Evolutionary conservation across 2,329 filamentous ascomycete species (phyloP).

Genomic region (Paracoccidioides lutzii): DNA sequence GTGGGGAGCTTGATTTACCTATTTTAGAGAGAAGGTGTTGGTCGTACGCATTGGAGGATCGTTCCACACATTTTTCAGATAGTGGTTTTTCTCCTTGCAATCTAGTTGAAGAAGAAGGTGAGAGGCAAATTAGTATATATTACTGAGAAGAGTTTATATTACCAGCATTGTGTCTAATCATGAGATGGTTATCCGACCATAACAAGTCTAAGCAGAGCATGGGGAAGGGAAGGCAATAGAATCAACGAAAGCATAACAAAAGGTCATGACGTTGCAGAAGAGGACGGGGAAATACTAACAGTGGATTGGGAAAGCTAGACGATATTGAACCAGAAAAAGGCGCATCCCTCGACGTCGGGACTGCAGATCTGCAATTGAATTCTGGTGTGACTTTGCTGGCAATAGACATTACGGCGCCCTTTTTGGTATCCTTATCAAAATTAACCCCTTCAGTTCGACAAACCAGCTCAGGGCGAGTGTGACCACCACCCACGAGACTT

Average conservation of each 20-base stretch:
- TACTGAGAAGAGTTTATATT: background rate
- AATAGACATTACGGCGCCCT: conserved; percentile 3
- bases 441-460: conserved; percentile 16
- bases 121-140: conserved; percentile 1
- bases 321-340: conserved; percentile 3
- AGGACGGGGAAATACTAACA: conserved; percentile 5
- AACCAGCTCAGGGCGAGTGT: conserved; percentile 24
- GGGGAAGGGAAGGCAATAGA: background rate
- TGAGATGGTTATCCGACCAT: background rate
- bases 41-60: conserved; percentile 50
- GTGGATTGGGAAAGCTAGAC: conserved; percentile 6
- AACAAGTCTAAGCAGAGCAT: background rate
- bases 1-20: conserved; percentile 45
- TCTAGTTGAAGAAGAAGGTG: conserved; percentile 21
- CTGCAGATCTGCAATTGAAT: background rate
- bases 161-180: background rate
- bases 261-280: background rate
- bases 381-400: conserved; percentile 3
- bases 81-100: conserved; percentile 48
- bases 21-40: conserved; percentile 50
- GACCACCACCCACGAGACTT: conserved; percentile 35
- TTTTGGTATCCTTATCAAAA: conserved; percentile 3
- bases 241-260: background rate
- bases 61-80: conserved; percentile 44
- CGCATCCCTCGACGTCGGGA: background rate